These are phyloP conservation scores for Marasmius fiardii DNA, from an alignment of 1,284 basidiomycete genomes.

Conservation along the genomic window DNA sequence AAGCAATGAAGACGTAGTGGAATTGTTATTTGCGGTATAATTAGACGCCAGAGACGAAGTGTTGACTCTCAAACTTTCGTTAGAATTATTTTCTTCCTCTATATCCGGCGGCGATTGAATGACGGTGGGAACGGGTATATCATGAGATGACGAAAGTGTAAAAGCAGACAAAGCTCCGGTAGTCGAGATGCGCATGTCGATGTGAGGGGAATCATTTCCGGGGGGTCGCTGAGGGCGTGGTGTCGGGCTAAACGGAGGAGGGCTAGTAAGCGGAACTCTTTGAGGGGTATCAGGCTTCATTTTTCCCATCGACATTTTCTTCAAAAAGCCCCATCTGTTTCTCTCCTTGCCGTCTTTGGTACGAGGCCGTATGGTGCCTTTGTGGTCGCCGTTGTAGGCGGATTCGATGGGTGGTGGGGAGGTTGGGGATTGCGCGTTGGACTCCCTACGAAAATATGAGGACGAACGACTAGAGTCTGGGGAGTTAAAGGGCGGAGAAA, in stretches of 20 bases:
- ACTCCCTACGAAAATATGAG: slow-evolving; percentile 13
- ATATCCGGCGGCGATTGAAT: slow-evolving; percentile 23
- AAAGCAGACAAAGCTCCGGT: slow-evolving; percentile 53
- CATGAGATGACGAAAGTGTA: slow-evolving; percentile 20
- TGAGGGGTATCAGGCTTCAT: slow-evolving; percentile 54
- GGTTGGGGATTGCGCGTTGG: slow-evolving; percentile 15
- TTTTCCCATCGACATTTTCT: slow-evolving; percentile 95
- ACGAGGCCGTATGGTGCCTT: slow-evolving; percentile 27
- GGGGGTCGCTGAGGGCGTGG: slow-evolving; percentile 17
- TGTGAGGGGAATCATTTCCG: slow-evolving; percentile 44
- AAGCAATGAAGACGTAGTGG: slow-evolving; percentile 41
- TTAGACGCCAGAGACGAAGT: slow-evolving; percentile 8
- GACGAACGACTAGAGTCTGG: slow-evolving; percentile 23
- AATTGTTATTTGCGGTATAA: slow-evolving; percentile 6
- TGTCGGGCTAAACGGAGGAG: too few relatives aligned
- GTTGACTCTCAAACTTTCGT: slow-evolving; percentile 10
- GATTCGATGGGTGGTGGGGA: slow-evolving; percentile 16
- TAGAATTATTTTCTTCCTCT: slow-evolving; percentile 17
- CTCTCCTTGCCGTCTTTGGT: slow-evolving; percentile 53
- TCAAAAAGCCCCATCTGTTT: slow-evolving; percentile 86
- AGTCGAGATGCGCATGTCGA: slow-evolving; percentile 69
- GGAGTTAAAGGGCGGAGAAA: slow-evolving; percentile 4
- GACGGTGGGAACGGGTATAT: slow-evolving; percentile 19
- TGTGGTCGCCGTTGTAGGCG: slow-evolving; percentile 23
- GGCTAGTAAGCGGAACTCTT: slow-evolving; percentile 17